Percentiles rank a stretch among this genome's conserved stretches.
Evolutionary conservation across 345 rosid species (phyloP).

Genomic region (Clarkia xantiana): DNA sequence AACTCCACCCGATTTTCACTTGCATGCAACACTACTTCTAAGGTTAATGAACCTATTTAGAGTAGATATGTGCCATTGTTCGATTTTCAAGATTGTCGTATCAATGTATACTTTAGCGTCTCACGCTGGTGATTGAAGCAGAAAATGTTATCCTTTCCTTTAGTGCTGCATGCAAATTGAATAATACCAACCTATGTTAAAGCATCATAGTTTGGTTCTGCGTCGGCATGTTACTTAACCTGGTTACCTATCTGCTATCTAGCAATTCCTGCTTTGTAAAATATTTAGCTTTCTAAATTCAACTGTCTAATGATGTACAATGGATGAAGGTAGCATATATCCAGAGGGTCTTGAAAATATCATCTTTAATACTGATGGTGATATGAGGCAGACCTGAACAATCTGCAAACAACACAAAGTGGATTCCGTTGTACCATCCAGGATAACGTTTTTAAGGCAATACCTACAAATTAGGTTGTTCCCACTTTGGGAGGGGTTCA

Average conservation of each 20-base stretch:
- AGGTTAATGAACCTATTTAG: slow-evolving; percentile 93
- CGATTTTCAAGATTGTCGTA: slow-evolving; percentile 90
- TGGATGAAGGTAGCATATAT: slow-evolving; percentile 65
- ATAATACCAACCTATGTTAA: too few relatives aligned
- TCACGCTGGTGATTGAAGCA: slow-evolving; percentile 70
- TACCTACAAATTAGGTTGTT: too few relatives aligned
- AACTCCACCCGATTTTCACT: slow-evolving; percentile 93
- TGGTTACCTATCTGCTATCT: too few relatives aligned
- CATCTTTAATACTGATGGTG: slow-evolving; percentile 97
- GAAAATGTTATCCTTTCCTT: slow-evolving; percentile 50
- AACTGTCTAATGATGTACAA: slow-evolving; percentile 8
- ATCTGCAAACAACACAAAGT: slow-evolving; percentile 85
- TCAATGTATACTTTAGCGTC: slow-evolving; percentile 81
- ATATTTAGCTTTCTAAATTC: too few relatives aligned
- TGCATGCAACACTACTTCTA: slow-evolving; percentile 80
- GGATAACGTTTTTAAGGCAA: slow-evolving; percentile 94
- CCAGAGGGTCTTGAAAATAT: slow-evolving; percentile 94
- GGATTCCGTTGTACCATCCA: slow-evolving; percentile 89
- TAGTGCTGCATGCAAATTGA: too few relatives aligned
- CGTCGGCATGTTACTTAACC: too few relatives aligned
- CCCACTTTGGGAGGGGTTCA: too few relatives aligned
- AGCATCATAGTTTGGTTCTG: too few relatives aligned
- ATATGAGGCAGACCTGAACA: slow-evolving; percentile 98
- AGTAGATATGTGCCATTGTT: slow-evolving; percentile 94
- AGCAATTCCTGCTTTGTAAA: not conserved